Evolutionary conservation across 2,329 filamentous ascomycete genomes (phyloP).

Genomic region (Aspergillus latus): DNA sequence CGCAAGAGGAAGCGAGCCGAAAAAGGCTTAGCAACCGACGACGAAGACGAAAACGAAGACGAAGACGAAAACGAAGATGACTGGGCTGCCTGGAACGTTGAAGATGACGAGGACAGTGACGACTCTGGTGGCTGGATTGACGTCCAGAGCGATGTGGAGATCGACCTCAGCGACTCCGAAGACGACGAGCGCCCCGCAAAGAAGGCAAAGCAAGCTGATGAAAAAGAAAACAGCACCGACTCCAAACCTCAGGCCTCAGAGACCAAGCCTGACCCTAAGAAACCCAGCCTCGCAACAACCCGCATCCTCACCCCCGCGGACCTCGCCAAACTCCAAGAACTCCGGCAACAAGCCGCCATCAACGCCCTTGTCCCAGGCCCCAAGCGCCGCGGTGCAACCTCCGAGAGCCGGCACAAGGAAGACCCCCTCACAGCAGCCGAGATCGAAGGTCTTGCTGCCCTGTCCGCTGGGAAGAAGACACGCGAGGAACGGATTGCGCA

Average conservation of each 20-base stretch:
- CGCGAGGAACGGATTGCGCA: slow-evolving; percentile 86
- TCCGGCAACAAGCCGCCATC: slow-evolving; percentile 71
- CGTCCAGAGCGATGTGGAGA: slow-evolving; percentile 78
- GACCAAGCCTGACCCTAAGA: slow-evolving; percentile 24
- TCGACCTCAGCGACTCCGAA: slow-evolving; percentile 70
- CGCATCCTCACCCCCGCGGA: slow-evolving; percentile 94
- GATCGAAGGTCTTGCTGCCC: slow-evolving; percentile 79
- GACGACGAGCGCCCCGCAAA: slow-evolving; percentile 69
- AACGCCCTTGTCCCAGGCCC: slow-evolving; percentile 58
- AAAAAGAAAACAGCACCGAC: slow-evolving; percentile 40
- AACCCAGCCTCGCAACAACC: slow-evolving; percentile 75
- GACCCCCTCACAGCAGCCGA: slow-evolving; percentile 87
- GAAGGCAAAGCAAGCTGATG: slow-evolving; percentile 57
- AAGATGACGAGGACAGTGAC: slow-evolving; percentile 58
- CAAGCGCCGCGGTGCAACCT: slow-evolving; percentile 45
- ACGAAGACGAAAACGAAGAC: slow-evolving; percentile 56
- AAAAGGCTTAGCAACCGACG: slow-evolving; percentile 64
- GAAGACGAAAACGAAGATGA: slow-evolving; percentile 59
- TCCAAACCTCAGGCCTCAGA: slow-evolving; percentile 32
- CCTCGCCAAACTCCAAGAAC: slow-evolving; percentile 88
- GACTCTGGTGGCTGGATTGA: slow-evolving; percentile 92
- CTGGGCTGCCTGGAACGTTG: slow-evolving; percentile 61
- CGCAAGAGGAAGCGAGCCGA: slow-evolving; percentile 69
- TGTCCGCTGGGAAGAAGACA: slow-evolving; percentile 73
- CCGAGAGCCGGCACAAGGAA: slow-evolving; percentile 67